These are phyloP conservation scores for Vitis hybrid DNA, from an alignment of 177 flowering plant species.

Conservation along the genomic window DNA sequence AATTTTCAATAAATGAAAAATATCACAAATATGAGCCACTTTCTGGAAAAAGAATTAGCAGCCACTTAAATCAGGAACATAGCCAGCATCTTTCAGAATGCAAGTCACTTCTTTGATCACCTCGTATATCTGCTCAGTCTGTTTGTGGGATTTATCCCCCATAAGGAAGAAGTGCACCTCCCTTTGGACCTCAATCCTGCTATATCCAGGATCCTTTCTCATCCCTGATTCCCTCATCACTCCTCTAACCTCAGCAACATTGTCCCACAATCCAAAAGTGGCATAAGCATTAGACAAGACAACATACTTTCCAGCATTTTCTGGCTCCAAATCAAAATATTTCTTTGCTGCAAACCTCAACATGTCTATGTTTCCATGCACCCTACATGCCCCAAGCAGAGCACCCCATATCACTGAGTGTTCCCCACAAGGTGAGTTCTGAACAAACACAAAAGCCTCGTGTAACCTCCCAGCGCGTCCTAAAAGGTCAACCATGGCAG, in stretches of 20 bases:
- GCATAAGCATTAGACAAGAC: constrained; percentile 80
- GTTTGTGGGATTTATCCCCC: constrained; percentile 58
- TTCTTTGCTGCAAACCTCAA: constrained; percentile 58
- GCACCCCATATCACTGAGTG: constrained; percentile 82
- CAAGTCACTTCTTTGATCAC: constrained; percentile 36
- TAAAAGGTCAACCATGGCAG: constrained; percentile 77
- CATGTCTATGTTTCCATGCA: constrained; percentile 65
- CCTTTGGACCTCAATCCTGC: constrained; percentile 71
- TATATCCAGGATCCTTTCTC: constrained; percentile 79
- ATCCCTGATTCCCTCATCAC: constrained; percentile 58
- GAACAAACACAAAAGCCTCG: constrained; percentile 71
- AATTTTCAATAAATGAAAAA: neutral
- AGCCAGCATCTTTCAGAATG: constrained; percentile 50
- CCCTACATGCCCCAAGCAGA: constrained; percentile 71
- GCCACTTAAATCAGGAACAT: constrained; percentile 41
- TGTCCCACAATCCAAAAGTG: constrained; percentile 67
- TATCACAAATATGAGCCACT: neutral
- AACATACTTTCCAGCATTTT: constrained; percentile 75
- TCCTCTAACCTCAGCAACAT: constrained; percentile 62
- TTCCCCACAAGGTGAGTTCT: constrained; percentile 52
- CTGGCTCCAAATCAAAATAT: constrained; percentile 62
- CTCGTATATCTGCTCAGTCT: constrained; percentile 40
- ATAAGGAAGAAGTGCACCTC: constrained; percentile 55
- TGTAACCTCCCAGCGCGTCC: constrained; percentile 78
- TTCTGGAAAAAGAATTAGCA: neutral